Base-by-base conservation (phyloP, 1,139 yeast species). In the Hyphopichia pseudoburtonii region DNA sequence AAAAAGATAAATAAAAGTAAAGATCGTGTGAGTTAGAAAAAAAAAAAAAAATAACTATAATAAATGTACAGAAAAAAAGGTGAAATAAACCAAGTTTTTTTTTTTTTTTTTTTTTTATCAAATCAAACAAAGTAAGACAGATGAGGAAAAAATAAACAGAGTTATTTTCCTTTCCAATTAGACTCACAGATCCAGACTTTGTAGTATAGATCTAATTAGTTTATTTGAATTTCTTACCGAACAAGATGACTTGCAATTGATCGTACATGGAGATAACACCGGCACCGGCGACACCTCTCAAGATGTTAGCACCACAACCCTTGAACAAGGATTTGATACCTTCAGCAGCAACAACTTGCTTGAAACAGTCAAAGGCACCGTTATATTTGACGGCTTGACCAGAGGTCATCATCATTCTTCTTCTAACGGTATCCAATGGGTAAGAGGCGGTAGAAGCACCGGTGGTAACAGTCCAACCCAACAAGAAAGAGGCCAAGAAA, bases 201-300 rank as follows among this genome's bases (percentile, higher is more conserved):
- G n/a, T n/a, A n/a, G 38, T 38, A 34, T 32, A 29, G 39, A 48
- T 45, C 45, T 51, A 47, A 45, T 39, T 43, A 43, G 48, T 43
- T 51, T 53, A 55, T 42, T 60, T 56, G 55, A 70, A 70, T 64
- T 71, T 71, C 65, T 71, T 70, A 64, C 76, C 77, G 60, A 71
- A 68, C 41, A 71, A 25, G 63, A 71, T 63, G 52, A 70, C 68
- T 61, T 71, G 77, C 58, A 71, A 67, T 63, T 71, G 76, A 62
- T 71, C 76, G 63, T 71, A 71, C 64, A 71, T 51, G 66, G 76
- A 71, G 62, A 71, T 70, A 52, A 71, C 76, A 69, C 76, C 76
- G 56, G 77, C 77, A 66, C 76, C 75, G 62, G 76, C 76, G 57
- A 71, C 76, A 71, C 77, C 77, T 70, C 76, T 71, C 62, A 71